A percentile compares a stretch with the other conserved stretches of the same genome.
Evolutionary conservation across 2,329 filamentous ascomycete genomes (phyloP).

Genomic region (Fusarium sterilihyphosum): DNA sequence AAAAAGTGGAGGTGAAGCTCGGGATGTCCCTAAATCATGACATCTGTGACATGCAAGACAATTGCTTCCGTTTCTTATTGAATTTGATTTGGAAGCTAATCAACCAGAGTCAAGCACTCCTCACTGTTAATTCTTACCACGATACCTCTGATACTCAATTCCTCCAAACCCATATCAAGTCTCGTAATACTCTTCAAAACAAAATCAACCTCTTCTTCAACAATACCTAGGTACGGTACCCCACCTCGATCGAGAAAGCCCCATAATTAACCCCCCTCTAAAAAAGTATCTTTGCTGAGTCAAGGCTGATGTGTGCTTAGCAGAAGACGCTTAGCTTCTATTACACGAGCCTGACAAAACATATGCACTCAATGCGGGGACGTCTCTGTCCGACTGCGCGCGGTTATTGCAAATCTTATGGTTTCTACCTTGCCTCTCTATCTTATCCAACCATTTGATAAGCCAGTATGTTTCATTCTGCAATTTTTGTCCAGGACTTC

Average conservation of each 20-base stretch:
- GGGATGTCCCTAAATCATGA: conserved; percentile 11
- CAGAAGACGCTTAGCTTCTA: conserved; percentile 25
- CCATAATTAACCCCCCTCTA: neutral
- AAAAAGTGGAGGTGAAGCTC: conserved; percentile 16
- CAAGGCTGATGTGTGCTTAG: conserved; percentile 35
- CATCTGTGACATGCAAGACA: neutral
- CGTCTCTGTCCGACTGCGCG: conserved; percentile 10
- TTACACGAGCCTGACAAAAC: conserved; percentile 48
- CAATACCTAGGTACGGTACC: neutral
- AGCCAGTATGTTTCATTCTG: conserved; percentile 1
- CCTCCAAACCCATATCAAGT: neutral
- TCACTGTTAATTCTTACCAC: neutral
- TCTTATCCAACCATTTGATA: conserved; percentile 44
- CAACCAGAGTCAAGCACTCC: neutral
- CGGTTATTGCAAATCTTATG: conserved; percentile 25
- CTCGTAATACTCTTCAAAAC: neutral
- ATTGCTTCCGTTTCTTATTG: neutral
- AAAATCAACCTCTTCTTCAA: neutral
- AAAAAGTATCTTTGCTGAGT: conserved; percentile 26
- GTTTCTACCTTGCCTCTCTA: neutral
- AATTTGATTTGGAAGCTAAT: neutral
- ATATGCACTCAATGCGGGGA: conserved; percentile 15
- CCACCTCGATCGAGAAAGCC: conserved; percentile 14
- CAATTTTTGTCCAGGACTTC: neutral
- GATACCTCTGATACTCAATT: neutral